Conservation (phyloP, 371 early-diverging fungal genomes). For the Basidiobolus meristosporus region DNA sequence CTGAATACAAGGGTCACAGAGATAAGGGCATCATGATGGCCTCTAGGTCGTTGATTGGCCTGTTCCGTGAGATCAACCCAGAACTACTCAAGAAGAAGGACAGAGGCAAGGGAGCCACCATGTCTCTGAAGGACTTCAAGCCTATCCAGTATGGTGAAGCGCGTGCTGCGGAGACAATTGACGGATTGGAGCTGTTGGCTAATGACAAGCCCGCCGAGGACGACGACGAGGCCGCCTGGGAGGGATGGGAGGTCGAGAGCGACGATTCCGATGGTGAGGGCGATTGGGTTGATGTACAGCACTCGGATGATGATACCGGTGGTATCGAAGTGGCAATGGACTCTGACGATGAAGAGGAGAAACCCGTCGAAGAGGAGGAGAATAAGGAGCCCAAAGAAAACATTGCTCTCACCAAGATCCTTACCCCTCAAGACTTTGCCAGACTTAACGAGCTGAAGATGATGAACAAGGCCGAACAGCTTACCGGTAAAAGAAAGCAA, state of each 20-base stretch:
- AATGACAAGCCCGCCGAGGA: conserved; percentile 2
- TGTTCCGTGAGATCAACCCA: conserved; percentile 88
- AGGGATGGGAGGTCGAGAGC: conserved; percentile 25
- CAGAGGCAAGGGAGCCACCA: conserved; percentile 67
- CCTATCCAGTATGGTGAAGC: conserved; percentile 55
- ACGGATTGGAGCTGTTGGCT: conserved; percentile 45
- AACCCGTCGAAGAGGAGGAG: conserved; percentile 13
- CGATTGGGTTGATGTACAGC: conserved; percentile 16
- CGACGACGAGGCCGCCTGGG: conserved; percentile 10
- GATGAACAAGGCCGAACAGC: conserved; percentile 24
- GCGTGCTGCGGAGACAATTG: conserved; percentile 38
- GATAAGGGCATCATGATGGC: conserved; percentile 87
- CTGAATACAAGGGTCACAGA: conserved; percentile 74
- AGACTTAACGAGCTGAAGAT: conserved; percentile 52
- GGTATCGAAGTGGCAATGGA: conserved; percentile 1
- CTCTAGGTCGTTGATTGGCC: conserved; percentile 65
- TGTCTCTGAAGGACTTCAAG: conserved; percentile 39
- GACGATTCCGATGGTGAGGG: conserved; percentile 23
- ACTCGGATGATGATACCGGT: conserved; percentile 12
- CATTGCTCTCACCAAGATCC: conserved; percentile 34
- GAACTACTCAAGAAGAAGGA: conserved; percentile 79
- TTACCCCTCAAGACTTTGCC: conserved; percentile 85
- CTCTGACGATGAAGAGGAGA: conserved; percentile 6
- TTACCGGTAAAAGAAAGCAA: conserved; percentile 1
- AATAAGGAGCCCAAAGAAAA: conserved; percentile 14